phyloP scores from a whole-genome alignment of 2,329 filamentous ascomycete species.

The Claviceps lovelessii region DNA sequence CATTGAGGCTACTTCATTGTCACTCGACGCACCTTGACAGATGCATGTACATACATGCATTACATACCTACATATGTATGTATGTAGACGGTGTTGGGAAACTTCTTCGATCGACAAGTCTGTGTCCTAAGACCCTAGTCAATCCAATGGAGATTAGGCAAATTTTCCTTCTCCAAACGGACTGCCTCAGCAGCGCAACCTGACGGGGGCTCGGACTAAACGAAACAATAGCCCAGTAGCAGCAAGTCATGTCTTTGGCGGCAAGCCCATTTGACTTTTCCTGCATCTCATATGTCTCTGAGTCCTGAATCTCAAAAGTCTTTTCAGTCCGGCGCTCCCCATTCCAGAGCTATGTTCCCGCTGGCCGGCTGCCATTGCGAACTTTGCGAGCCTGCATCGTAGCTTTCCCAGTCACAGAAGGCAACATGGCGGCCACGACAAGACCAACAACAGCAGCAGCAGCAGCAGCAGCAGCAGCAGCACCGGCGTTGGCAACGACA shows the following conservation, averaged over 20 bases:
- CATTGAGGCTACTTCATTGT: neutral
- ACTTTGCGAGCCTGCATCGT: neutral
- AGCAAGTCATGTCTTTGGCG: neutral
- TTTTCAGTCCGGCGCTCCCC: neutral
- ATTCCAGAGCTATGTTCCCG: neutral
- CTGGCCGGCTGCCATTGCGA: neutral
- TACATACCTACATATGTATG: neutral
- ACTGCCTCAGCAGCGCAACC: neutral
- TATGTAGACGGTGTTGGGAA: neutral
- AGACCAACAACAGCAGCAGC: neutral
- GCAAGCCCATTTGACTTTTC: neutral
- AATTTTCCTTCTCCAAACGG: neutral
- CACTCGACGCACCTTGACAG: neutral
- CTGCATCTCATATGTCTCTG: neutral
- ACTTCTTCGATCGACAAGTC: neutral
- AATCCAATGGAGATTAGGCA: neutral
- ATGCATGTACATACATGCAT: neutral
- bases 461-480: neutral
- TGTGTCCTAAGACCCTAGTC: neutral
- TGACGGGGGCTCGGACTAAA: neutral
- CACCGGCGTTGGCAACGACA: neutral
- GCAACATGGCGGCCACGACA: neutral
- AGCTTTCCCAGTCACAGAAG: neutral
- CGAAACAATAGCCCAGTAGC: neutral
- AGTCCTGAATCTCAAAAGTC: neutral